These are phyloP conservation scores for Alternaria gaisen DNA, from an alignment of 2,329 filamentous ascomycete genomes.

Conservation along the genomic window DNA sequence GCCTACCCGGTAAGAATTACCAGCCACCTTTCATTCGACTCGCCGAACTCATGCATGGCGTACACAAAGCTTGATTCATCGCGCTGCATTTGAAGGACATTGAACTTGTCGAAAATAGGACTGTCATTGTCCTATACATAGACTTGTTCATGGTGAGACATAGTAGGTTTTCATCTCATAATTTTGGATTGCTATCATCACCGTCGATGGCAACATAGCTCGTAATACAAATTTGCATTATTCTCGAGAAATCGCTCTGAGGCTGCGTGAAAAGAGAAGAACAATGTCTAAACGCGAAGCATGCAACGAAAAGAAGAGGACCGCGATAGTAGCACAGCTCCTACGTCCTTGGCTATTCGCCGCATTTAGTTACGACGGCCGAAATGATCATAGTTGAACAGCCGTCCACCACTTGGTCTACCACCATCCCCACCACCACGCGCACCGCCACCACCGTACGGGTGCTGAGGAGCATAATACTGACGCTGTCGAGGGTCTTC, in stretches of 20 bases:
- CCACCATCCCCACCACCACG: background rate
- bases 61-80: background rate
- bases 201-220: fast-evolving
- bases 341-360: background rate
- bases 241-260: background rate
- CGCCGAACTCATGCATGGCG: background rate
- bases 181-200: background rate
- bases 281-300: background rate
- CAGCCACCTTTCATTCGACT: background rate
- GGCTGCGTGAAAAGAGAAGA: background rate
- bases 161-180: background rate
- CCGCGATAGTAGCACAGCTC: background rate
- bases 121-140: background rate
- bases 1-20: background rate
- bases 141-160: background rate
- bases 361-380: background rate
- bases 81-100: background rate
- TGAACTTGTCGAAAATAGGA: background rate
- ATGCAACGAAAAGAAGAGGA: background rate
- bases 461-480: background rate
- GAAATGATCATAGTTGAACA: background rate
- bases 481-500: background rate
- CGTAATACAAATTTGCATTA: background rate
- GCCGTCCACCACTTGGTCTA: background rate
- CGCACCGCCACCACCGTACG: background rate